Conservation (phyloP, 495 filamentous ascomycete genomes). For the Neurospora cerealis region DNA sequence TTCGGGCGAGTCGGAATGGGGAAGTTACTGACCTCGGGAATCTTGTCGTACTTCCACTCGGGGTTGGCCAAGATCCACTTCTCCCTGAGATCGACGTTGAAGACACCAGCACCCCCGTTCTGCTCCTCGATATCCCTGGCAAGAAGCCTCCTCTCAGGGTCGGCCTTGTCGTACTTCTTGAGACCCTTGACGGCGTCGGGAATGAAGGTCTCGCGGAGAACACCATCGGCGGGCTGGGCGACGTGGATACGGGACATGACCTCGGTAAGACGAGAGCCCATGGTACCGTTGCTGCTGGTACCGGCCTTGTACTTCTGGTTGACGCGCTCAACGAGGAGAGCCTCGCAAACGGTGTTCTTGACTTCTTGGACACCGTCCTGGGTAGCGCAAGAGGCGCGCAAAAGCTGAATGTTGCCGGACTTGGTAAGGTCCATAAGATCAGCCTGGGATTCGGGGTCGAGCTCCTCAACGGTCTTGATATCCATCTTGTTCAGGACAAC, state of each 20-base stretch:
- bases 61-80: constrained; percentile 75
- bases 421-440: constrained; percentile 72
- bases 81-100: constrained; percentile 80
- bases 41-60: constrained; percentile 92
- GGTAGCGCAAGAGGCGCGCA: constrained; percentile 89
- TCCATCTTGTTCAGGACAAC: constrained; percentile 98
- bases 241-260: constrained; percentile 92
- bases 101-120: constrained; percentile 90
- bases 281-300: constrained; percentile 58
- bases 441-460: constrained; percentile 69
- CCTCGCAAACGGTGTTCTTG: constrained; percentile 89
- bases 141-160: constrained; percentile 67
- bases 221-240: constrained; percentile 77
- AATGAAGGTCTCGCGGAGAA: constrained; percentile 71
- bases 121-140: constrained; percentile 86
- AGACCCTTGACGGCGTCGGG: constrained; percentile 71
- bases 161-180: constrained; percentile 82
- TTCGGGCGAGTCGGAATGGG: neutral
- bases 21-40: constrained; percentile 52
- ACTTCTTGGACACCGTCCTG: constrained; percentile 88
- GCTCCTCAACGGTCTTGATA: constrained; percentile 73
- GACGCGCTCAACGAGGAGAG: constrained; percentile 82
- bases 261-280: constrained; percentile 72
- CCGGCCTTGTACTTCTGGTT: constrained; percentile 92
- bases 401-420: constrained; percentile 77